These are phyloP conservation scores for Lasiodiplodia citricola DNA, from an alignment of 2,329 filamentous ascomycete genomes.

Conservation along the genomic window DNA sequence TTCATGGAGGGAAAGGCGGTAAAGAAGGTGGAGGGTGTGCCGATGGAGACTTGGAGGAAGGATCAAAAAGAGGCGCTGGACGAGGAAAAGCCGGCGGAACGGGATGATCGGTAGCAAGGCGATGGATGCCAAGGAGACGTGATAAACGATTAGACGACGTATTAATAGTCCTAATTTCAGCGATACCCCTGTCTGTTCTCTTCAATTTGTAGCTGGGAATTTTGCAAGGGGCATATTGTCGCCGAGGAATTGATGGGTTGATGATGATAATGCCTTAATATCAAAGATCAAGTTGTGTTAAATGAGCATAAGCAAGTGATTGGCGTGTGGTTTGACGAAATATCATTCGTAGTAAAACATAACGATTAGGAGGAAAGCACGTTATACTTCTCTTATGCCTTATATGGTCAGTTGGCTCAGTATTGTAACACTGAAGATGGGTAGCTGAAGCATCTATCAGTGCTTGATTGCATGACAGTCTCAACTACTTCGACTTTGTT, in stretches of 20 bases:
- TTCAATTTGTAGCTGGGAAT: too few species aligned
- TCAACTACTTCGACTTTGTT: too few species aligned
- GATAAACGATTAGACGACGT: neutral
- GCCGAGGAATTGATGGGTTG: too few species aligned
- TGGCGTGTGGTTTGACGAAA: neutral
- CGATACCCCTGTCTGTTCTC: neutral
- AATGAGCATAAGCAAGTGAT: neutral
- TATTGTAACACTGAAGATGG: too few species aligned
- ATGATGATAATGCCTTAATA: neutral
- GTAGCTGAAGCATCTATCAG: too few species aligned
- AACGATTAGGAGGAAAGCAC: neutral
- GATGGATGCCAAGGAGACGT: neutral
- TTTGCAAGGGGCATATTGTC: too few species aligned
- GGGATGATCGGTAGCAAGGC: neutral
- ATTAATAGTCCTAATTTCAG: neutral
- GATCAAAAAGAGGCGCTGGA: neutral
- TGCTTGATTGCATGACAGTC: too few species aligned
- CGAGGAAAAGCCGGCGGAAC: neutral
- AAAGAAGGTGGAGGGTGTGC: constrained; percentile 43
- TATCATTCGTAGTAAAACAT: neutral
- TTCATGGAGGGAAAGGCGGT: constrained; percentile 68
- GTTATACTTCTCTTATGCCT: neutral
- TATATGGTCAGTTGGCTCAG: too few species aligned
- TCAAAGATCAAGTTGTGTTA: neutral
- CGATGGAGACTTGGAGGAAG: constrained; percentile 21